Base-by-base conservation (phyloP, 768 basidiomycete species). In the Sporobolomyces phaffii region DNA sequence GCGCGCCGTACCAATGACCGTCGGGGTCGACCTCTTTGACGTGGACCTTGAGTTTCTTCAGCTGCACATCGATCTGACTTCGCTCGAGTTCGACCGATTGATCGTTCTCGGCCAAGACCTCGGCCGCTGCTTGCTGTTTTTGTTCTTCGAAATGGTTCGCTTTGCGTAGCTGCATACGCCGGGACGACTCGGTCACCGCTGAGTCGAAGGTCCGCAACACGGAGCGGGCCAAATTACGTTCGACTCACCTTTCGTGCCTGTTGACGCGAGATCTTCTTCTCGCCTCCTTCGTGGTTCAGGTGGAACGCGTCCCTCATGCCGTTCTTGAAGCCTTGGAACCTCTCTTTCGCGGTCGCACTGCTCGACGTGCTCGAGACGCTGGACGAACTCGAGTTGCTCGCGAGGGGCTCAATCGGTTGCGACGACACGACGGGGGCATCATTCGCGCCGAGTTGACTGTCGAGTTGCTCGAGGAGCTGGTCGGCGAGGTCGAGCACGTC, bases 1-100 rank as follows among this genome's bases (percentile, higher is more conserved):
- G 26, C 26, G 40, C 0, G 34, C 28, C 68, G 51, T 24, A 72
- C 68, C 94, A 98, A 73, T 98, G 93, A 0, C 94, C 94, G 73
- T 98, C 94, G 22, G 94, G 91, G 65, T 86, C 86, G 73, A 97
- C 87, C 91, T 96, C 72, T 29, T 62, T 65, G 41, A 73, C 40
- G 13, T 54, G 43, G 2, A 66, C 47, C 14, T 60, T 57, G 33
- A 52, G 50, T 72, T 79, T 60, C 62, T 86, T 88, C 81, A 91
- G 84, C 67, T 85, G 78, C 44, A 89, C 80, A 64, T 84, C 81
- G 38, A 91, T 79, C 24, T 81, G 81, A n/a, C 87, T 78, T 50
- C 86, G 81, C 52, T 86, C 83, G 75, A 87, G 88, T 17, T 84
- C 82, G 67, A 67, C 64, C 1, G 78, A 80, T 34, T 77, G 81